These are phyloP conservation scores for Inonotus obliquus DNA, from an alignment of 1,284 basidiomycete species.

Conservation along the genomic window DNA sequence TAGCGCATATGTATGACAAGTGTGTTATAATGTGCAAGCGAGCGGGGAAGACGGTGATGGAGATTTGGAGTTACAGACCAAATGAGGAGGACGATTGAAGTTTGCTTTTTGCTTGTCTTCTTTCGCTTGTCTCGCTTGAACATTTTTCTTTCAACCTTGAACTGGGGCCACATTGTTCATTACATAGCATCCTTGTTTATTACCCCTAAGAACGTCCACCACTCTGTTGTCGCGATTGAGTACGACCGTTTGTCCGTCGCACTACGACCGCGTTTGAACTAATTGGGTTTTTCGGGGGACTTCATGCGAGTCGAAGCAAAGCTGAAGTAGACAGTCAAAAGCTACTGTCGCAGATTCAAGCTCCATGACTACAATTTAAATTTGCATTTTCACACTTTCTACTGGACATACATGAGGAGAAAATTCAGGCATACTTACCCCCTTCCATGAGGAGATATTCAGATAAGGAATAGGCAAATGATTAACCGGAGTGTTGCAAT, in stretches of 20 bases:
- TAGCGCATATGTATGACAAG: constrained; percentile 72
- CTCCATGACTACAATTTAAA: not conserved
- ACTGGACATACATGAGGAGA: not conserved
- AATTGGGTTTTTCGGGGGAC: no score
- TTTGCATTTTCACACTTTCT: not conserved
- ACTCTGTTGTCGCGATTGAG: no score
- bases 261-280: no score
- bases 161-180: not conserved
- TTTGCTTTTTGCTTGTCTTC: not conserved
- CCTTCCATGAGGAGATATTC: no score
- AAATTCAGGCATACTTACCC: not conserved
- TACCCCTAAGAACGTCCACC: not conserved
- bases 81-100: constrained; percentile 25
- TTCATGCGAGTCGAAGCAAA: no score
- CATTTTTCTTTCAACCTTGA: not conserved
- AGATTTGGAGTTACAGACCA: constrained; percentile 74
- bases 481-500: not conserved
- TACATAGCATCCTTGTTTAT: not conserved
- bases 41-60: constrained; percentile 83
- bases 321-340: no score
- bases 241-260: no score
- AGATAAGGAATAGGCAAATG: no score
- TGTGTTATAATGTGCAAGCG: constrained; percentile 83
- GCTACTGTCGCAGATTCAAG: no score
- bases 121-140: not conserved